phyloP scores from a whole-genome alignment of 2,329 filamentous ascomycete species.

The Thermothelomyces thermophilus region DNA sequence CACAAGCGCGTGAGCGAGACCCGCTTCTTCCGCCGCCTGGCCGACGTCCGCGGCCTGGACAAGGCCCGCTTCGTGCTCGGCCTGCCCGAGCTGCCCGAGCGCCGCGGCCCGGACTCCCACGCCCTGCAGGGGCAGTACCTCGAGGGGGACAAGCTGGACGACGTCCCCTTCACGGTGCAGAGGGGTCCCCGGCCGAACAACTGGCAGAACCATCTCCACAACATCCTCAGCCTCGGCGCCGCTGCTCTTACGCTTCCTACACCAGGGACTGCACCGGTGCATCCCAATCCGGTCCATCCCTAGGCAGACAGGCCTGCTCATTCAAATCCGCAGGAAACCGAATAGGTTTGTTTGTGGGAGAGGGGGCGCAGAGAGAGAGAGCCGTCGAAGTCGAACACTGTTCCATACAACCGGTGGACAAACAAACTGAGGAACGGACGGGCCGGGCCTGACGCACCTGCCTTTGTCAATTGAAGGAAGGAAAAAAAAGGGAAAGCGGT shows the following conservation, averaged over 20 bases:
- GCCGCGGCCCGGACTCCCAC: slow-evolving; percentile 2
- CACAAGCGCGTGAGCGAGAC: slow-evolving; percentile 27
- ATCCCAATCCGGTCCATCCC: too few relatives aligned
- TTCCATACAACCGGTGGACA: too few relatives aligned
- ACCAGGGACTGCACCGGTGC: background rate
- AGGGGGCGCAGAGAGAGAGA: too few relatives aligned
- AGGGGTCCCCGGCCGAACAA: slow-evolving; percentile 26
- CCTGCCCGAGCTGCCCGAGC: slow-evolving; percentile 22
- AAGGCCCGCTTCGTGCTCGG: slow-evolving; percentile 20
- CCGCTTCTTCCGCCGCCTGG: slow-evolving; percentile 24
- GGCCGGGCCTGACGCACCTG: too few relatives aligned
- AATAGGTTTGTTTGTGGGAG: too few relatives aligned
- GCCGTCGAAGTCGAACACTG: too few relatives aligned
- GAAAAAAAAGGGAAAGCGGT: too few relatives aligned
- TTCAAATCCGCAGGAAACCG: too few relatives aligned
- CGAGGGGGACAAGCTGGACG: slow-evolving; percentile 12
- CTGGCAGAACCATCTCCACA: slow-evolving; percentile 22
- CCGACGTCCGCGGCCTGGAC: slow-evolving; percentile 15
- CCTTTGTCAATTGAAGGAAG: too few relatives aligned
- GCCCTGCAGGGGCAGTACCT: slow-evolving; percentile 19
- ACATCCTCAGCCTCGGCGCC: background rate
- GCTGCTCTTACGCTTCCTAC: background rate
- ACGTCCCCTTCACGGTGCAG: slow-evolving; percentile 20
- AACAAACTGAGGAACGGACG: too few relatives aligned
- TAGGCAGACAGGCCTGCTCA: too few relatives aligned